Base-by-base conservation (phyloP, 2,329 filamentous ascomycete genomes). In the Trichoderma koningii region DNA sequence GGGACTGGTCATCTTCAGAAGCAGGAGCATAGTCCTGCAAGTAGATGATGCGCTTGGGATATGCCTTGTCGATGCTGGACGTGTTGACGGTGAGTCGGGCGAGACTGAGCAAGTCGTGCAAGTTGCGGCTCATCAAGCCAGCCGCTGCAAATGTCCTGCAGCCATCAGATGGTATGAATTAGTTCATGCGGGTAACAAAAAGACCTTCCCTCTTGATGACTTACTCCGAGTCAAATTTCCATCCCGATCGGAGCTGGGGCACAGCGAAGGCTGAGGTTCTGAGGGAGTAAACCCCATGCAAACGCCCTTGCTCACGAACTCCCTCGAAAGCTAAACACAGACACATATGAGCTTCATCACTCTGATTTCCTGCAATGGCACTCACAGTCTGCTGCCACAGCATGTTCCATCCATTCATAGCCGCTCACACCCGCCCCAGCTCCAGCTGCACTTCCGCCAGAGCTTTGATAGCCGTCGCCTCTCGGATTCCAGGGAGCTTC, bases 401-500 rank as follows among this genome's bases (percentile, higher is more conserved):
- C 73, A 26, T 74, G 63, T 34, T 76, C 73, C 5, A 83, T 62
- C 80, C 80, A 83, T 5, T 74, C 69, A 65, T 82, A 82, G 0
- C 74, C 73, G 14, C 75, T 73, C 7, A 79, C 56, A 1, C 76
- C 75, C 9, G 74, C 74, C 0, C 68, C 79, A 45, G 76, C 76
- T 7, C 81, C 81, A 26, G 74, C 72, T 4, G 76, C 77, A 21
- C 74, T 77, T 1, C 76, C 76, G 0, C 68, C 71, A 0, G 77
- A 67, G 0, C 66, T 68, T 38, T 79, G 78, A 45, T 82, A 83
- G 0, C 78, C 78, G 68, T 86, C 84, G 0, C 78, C 83, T 42
- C 80, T 73, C 3, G 80, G 77, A 57, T 77, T 82, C 72, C 79
- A 79, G 0, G 80, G 80, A n/a, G 76, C 75, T 17, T 73, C 70